Evolutionary conservation across 306 rosid species (phyloP), one percentile per base, ranked within the genome.

Genomic region (Prunus padus): DNA sequence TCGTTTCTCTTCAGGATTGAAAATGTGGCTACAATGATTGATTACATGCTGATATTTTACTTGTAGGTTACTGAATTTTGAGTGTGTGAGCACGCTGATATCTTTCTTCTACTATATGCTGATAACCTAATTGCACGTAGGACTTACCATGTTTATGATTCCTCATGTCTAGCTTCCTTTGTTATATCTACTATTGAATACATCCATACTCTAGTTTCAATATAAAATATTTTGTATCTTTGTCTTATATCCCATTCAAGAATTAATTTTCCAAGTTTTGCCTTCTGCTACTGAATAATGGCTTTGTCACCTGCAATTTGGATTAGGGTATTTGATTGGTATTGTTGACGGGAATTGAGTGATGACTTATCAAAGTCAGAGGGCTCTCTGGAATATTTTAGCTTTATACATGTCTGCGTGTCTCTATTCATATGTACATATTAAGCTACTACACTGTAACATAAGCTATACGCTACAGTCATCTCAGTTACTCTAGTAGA

Each of bases 1-100:
- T 77, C 77, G 92, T 69, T 54, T 20, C 51, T 79, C 77, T 69
- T 78, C 31, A n/a, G 0, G 1, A 44, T 59, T 25, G 8, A 46
- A 57, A 59, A 23, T 72, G 55, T 23, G 16, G 67, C 12, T 40
- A 23, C 23, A 59, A 4, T 59, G 16, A 15, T 25, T 0, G 52
- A 10, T 47, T 44, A 11, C 11, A 33, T 5, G 22, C 37, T 33
- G 52, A 14, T 71, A 8, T 22, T 62, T 1, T 25, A 18, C 44
- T 57, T n/a, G 18, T 22, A 5, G n/a, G 14, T 26, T 28, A 30
- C 6, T 18, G 47, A 69, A 16, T 26, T 28, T 37, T 37, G 11
- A 3, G 0, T 9, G 28, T 5, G 45, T 47, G 2, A 9, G 2
- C 11, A 15, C 4, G 26, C 26, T 0, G 5, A 19, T 70, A 6